Percentiles rank a stretch among this genome's conserved stretches.
phyloP scores from a whole-genome alignment of 176 grass and related monocot genomes.

The Oryza meridionalis region DNA sequence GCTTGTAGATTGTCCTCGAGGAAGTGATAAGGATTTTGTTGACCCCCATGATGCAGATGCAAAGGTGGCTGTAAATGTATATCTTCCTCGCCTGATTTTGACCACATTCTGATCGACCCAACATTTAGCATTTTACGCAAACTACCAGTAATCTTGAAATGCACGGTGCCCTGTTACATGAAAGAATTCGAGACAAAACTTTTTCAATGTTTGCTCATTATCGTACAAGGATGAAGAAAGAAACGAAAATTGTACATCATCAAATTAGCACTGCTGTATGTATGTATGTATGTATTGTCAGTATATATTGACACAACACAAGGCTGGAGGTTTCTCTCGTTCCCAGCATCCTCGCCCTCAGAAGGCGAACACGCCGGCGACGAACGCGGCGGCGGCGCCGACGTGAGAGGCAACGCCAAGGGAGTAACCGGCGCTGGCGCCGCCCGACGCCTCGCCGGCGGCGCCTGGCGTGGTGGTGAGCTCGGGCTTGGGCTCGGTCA shows the following conservation, averaged over 20 bases:
- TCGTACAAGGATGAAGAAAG: not conserved
- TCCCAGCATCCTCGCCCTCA: not conserved
- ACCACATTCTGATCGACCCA: not conserved
- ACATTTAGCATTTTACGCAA: not conserved
- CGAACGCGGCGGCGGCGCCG: not conserved
- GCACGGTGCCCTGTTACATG: not conserved
- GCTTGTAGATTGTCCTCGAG: slow-evolving; percentile 17
- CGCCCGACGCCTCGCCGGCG: not conserved
- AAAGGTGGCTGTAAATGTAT: slow-evolving; percentile 26
- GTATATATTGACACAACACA: not conserved
- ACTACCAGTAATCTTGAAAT: not conserved
- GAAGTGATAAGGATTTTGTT: slow-evolving; percentile 13
- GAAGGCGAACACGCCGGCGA: slow-evolving; percentile 29
- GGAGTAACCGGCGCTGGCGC: not conserved
- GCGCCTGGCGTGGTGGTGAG: slow-evolving; percentile 27
- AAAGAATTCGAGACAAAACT: not conserved
- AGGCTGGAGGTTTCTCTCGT: not conserved
- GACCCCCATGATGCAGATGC: not conserved
- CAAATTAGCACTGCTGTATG: not conserved
- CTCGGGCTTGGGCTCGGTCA: slow-evolving; percentile 36
- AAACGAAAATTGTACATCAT: not conserved
- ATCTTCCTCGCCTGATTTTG: slow-evolving; percentile 29
- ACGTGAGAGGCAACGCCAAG: not conserved
- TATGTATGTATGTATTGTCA: not conserved
- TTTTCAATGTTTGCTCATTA: not conserved